Conservation (phyloP, 1,284 basidiomycete genomes). For the Neotropicomus parvogracilis region DNA sequence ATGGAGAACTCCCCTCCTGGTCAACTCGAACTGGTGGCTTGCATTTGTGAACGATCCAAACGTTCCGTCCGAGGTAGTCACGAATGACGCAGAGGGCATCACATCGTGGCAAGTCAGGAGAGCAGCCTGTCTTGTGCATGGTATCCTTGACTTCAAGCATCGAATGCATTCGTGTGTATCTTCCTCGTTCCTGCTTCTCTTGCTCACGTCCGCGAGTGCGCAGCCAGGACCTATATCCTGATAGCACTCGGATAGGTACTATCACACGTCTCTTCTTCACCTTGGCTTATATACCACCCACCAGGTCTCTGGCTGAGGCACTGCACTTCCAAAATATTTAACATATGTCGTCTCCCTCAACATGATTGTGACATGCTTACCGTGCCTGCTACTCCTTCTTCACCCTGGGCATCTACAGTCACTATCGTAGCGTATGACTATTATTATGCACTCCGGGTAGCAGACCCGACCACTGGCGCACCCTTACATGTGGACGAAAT, state of each 20-base stretch:
- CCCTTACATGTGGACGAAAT: constrained; percentile 51
- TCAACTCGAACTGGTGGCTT: constrained; percentile 99
- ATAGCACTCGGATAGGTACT: constrained; percentile 55
- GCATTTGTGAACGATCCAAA: constrained; percentile 67
- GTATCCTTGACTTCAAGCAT: constrained; percentile 78
- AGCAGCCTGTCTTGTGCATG: constrained; percentile 79
- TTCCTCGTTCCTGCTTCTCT: background rate
- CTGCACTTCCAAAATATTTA: constrained; percentile 65
- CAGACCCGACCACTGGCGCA: constrained; percentile 27
- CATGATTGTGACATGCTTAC: constrained; percentile 60
- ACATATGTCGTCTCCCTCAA: constrained; percentile 71
- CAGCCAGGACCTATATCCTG: constrained; percentile 55
- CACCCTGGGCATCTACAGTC: constrained; percentile 48
- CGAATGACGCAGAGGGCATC: constrained; percentile 44
- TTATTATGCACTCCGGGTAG: constrained; percentile 76
- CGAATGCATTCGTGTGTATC: constrained; percentile 56
- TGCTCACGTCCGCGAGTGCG: constrained; percentile 5
- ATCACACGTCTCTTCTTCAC: background rate
- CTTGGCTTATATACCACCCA: constrained; percentile 4
- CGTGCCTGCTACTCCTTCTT: constrained; percentile 41
- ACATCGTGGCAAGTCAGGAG: constrained; percentile 84
- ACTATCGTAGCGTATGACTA: constrained; percentile 78
- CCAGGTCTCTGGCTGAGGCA: constrained; percentile 65
- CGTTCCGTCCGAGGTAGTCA: constrained; percentile 47
- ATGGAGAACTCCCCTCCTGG: constrained; percentile 80